phyloP scores from a whole-genome alignment of 2,329 filamentous ascomycete genomes.

The Pseudomassariella vexata region DNA sequence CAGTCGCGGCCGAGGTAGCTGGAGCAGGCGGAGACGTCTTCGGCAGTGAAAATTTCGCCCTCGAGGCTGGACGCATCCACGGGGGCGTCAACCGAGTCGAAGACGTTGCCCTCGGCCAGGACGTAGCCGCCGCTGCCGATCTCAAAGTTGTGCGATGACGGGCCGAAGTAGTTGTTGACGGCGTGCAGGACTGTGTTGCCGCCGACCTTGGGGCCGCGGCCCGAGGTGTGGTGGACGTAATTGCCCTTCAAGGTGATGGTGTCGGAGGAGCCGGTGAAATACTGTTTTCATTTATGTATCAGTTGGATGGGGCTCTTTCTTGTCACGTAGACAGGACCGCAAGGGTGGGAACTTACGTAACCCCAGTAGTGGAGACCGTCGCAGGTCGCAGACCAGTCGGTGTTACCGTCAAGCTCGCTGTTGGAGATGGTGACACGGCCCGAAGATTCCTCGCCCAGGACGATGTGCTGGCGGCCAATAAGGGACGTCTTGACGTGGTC shows the following conservation, averaged over 20 bases:
- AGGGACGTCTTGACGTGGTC: slow-evolving; percentile 24
- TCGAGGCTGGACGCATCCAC: too few species aligned
- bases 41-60: slow-evolving; percentile 31
- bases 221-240: slow-evolving; percentile 37
- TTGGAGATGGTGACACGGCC: slow-evolving; percentile 39
- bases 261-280: slow-evolving; percentile 31
- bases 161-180: slow-evolving; percentile 37
- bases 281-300: slow-evolving; percentile 16
- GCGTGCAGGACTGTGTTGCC: slow-evolving; percentile 28
- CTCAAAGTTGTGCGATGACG: too few species aligned
- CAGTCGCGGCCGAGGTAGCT: slow-evolving; percentile 29
- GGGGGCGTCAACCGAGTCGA: slow-evolving; percentile 23
- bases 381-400: slow-evolving; percentile 35
- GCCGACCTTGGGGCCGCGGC: slow-evolving; percentile 36
- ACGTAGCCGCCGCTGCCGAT: slow-evolving; percentile 37
- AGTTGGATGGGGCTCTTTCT: too few species aligned
- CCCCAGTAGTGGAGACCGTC: slow-evolving; percentile 41
- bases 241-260: slow-evolving; percentile 35
- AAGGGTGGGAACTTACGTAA: too few species aligned
- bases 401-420: slow-evolving; percentile 37
- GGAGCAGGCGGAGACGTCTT: slow-evolving; percentile 21
- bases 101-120: slow-evolving; percentile 45
- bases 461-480: slow-evolving; percentile 38
- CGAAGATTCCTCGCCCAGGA: slow-evolving; percentile 25
- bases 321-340: too few species aligned